Evolutionary conservation across 2,329 filamentous ascomycete species (phyloP), one percentile per base, ranked within the genome.

Genomic region (Fusarium transvaalense): DNA sequence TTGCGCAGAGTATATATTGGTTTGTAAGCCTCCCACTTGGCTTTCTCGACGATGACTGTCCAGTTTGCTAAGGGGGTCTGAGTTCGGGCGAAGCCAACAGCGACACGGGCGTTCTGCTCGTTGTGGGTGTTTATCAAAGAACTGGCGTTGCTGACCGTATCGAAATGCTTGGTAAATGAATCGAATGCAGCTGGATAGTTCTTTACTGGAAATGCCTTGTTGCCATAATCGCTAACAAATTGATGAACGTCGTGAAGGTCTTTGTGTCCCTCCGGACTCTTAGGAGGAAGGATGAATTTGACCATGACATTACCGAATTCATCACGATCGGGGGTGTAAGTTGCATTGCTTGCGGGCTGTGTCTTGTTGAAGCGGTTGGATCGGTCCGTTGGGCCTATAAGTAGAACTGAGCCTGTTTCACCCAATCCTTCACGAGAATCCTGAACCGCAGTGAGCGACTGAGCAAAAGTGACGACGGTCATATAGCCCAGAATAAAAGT

Each of bases 31-130:
- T 97, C 94, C 23, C 77, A 77, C 66, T 88, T 88, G 4, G 88
- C 83, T 77, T 96, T 90, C 76, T 97, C 94, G 1, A 97, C 87
- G 4, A 97, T 73, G 5, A 97, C 81, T 7, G 92, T 89, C 94
- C 94, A 97, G 73, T 95, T 88, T 10, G 92, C 92, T 53, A 97
- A 80, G 1, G 80, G 76, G 7, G 85, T 92, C 54, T 87, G 84
- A 0, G 92, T 88, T 13, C 91, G 84, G 10, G 92, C 92, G 73
- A 89, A 95, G 23, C 94, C 94, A n/a, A 94, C 90, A 13, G 93
- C 91, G 2, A 97, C 92, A 6, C 80, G 76, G 12, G 85, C 77
- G 0, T 86, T 86, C 66, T 93, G 83, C 73, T 97, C 93, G 70
- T 97, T 97, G 10, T 77, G 83, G 0, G 92, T 91, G 13, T 88